These are phyloP conservation scores for Vicia sativa DNA, from an alignment of 306 rosid genomes.

Conservation along the genomic window DNA sequence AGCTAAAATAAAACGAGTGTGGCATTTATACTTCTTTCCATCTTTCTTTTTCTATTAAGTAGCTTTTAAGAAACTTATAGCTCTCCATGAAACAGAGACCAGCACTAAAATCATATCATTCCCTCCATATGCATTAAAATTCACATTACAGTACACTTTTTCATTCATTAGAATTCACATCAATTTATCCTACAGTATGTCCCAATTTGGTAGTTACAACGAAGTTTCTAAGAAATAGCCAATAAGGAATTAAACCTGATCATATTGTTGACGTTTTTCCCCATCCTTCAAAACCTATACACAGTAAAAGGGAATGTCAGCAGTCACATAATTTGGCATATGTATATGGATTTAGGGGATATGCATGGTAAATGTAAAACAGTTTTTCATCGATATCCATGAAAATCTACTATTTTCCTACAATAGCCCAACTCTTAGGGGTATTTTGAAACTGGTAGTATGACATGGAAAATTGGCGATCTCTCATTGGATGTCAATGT, in stretches of 20 bases:
- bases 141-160: neutral
- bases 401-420: neutral
- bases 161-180: slow-evolving; percentile 12
- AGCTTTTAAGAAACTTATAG: neutral
- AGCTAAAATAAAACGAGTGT: neutral
- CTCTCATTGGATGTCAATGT: neutral
- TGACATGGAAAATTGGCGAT: neutral
- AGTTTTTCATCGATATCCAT: neutral
- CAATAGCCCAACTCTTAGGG: neutral
- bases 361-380: neutral
- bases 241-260: slow-evolving; percentile 62
- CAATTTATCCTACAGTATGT: neutral
- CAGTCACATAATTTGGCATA: slow-evolving; percentile 11
- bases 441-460: neutral
- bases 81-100: slow-evolving; percentile 4
- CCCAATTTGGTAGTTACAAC: slow-evolving; percentile 13
- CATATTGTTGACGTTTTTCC: slow-evolving; percentile 83
- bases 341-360: neutral
- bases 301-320: slow-evolving; percentile 1
- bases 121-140: slow-evolving; percentile 1
- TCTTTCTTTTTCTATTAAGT: neutral
- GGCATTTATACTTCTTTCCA: neutral
- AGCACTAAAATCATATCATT: neutral
- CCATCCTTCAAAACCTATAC: slow-evolving; percentile 84
- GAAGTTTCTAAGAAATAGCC: neutral